Conservation (phyloP, 495 filamentous ascomycete genomes). For the Apiosordaria backusii region DNA sequence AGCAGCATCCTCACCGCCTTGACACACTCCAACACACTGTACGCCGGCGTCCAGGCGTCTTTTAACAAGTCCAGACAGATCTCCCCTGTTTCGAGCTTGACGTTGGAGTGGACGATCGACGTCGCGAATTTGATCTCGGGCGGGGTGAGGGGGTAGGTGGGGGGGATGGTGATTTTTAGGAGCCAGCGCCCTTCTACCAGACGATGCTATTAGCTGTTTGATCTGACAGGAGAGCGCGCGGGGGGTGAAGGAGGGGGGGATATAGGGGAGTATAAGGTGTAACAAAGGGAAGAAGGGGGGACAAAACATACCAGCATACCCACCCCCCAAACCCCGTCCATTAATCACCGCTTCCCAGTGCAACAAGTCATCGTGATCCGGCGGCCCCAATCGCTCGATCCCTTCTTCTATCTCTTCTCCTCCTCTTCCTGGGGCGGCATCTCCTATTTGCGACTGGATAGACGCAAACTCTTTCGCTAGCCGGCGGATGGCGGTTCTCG, state of each 20-base stretch:
- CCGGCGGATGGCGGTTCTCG: constrained; percentile 38
- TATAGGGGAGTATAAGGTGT: neutral
- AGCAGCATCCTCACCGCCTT: constrained; percentile 76
- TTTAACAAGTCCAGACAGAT: constrained; percentile 90
- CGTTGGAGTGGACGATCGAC: constrained; percentile 80
- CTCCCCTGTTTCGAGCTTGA: constrained; percentile 76
- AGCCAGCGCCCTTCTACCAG: constrained; percentile 73
- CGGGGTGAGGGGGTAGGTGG: constrained; percentile 72
- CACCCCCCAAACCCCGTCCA: constrained; percentile 55
- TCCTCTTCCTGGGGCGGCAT: constrained; percentile 14
- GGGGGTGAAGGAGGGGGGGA: neutral
- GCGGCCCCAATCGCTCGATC: constrained; percentile 61
- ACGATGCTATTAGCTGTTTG: no score
- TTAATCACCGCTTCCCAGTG: constrained; percentile 78
- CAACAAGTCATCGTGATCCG: constrained; percentile 65
- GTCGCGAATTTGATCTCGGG: constrained; percentile 77
- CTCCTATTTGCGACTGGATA: constrained; percentile 8
- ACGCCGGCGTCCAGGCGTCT: constrained; percentile 77
- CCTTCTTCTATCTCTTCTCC: constrained; percentile 36
- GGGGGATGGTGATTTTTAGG: constrained; percentile 71
- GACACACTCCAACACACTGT: constrained; percentile 73
- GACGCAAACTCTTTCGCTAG: constrained; percentile 42
- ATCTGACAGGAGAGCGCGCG: no score
- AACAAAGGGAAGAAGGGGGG: neutral
- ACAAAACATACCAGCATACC: constrained; percentile 64